These are phyloP conservation scores for Chalciporus piperatus DNA, from an alignment of 768 basidiomycete genomes.

Conservation along the genomic window DNA sequence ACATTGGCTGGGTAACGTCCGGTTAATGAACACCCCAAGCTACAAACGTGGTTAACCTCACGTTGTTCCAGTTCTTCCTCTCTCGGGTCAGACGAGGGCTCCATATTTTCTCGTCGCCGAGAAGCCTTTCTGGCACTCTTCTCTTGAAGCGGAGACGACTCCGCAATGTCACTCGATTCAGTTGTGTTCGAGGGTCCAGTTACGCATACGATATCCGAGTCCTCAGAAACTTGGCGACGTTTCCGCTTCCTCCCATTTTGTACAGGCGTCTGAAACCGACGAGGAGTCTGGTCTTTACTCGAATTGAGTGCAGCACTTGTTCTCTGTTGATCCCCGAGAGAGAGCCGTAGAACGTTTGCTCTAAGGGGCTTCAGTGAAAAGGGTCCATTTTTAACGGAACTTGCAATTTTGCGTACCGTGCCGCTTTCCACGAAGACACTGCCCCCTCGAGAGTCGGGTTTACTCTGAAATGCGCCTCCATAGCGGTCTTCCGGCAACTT, in stretches of 20 bases:
- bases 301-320: constrained; percentile 4
- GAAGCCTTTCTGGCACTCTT: constrained; percentile 20
- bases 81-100: constrained; percentile 30
- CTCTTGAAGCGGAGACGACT: constrained; percentile 22
- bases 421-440: constrained; percentile 65
- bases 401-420: constrained; percentile 47
- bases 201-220: constrained; percentile 27
- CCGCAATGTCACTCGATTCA: constrained; percentile 21
- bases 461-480: constrained; percentile 62
- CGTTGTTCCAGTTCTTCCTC: constrained; percentile 28
- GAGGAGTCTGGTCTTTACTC: constrained; percentile 15
- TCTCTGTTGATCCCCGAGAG: constrained; percentile 31
- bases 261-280: constrained; percentile 12
- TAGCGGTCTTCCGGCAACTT: constrained; percentile 55
- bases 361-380: constrained; percentile 26
- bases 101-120: constrained; percentile 12
- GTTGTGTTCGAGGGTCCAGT: constrained; percentile 29
- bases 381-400: neutral
- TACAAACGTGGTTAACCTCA: constrained; percentile 9
- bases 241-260: constrained; percentile 37
- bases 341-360: constrained; percentile 41
- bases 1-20: constrained; percentile 27
- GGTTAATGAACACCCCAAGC: neutral
- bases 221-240: constrained; percentile 18
- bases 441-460: constrained; percentile 71